Evolutionary conservation across 768 basidiomycete species (phyloP), one percentile per base, ranked within the genome.

Genomic region (Tylopilus cervinicoccineus): DNA sequence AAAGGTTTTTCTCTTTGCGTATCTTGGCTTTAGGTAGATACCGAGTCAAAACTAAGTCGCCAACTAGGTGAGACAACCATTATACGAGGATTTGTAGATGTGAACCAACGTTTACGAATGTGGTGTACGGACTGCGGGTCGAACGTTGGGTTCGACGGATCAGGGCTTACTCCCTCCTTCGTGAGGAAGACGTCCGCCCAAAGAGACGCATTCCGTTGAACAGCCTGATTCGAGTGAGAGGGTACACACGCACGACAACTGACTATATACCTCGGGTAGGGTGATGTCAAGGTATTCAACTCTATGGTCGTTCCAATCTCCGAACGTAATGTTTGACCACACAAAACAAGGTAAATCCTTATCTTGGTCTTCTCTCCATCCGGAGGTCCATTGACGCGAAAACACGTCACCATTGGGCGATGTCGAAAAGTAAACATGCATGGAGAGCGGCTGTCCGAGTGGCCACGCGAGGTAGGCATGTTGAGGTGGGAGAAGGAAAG

Each of bases 131-230:
- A 72, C 11, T 69, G 62, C 6, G 75, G 72, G 47, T 79, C 70
- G 62, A 81, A 93, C 53, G 22, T 61, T 20, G 73, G 56, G 45
- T 75, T 73, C 11, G 73, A 68, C 9, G 86, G 87, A 56, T 92
- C 74, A 0, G 85, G 86, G 55, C 74, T 80, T 10, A 78, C 76
- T 0, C 80, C 80, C 37, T 86, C 76, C 53, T 77, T 82, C 1
- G 81, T 76, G 8, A 95, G 66, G 63, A 86, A 88, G 6, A 93
- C 74, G 57, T 94, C 88, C 14, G 86, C 86, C 86, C 87, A 95
- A 40, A 93, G 66, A 2, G 87, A 80, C 11, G 79, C 87, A 61
- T 95, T 95, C 48, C 73, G 74, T 60, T 87, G 75, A 11, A 93
- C 92, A 41, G 73, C 75, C 90, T 93, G 56, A 24, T 29, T 42